These are phyloP conservation scores for Lecanicillium sp. DNA, from an alignment of 2,329 filamentous ascomycete genomes.

Conservation along the genomic window DNA sequence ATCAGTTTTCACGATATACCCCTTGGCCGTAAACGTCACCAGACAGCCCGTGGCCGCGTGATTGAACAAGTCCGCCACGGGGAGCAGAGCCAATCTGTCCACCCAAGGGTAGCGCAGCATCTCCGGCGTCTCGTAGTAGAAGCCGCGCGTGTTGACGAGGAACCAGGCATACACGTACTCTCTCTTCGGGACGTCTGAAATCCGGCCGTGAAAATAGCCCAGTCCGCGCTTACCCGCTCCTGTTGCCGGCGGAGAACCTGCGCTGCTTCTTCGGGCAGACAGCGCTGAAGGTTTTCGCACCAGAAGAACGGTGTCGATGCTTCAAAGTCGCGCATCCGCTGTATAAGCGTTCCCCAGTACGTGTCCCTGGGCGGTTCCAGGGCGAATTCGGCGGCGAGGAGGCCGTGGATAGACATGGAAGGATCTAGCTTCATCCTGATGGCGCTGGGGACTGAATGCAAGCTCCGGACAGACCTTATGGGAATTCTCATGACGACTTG, in stretches of 20 bases:
- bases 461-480: conserved; percentile 53
- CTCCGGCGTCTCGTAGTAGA: conserved; percentile 38
- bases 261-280: conserved; percentile 36
- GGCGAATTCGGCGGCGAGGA: conserved; percentile 62
- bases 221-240: conserved; percentile 32
- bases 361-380: conserved; percentile 12
- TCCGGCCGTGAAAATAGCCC: conserved; percentile 23
- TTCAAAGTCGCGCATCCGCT: conserved; percentile 3
- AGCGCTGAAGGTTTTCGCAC: conserved; percentile 33
- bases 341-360: conserved; percentile 5
- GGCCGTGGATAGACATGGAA: conserved; percentile 58
- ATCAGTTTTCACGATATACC: conserved; percentile 48
- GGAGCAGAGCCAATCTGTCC: conserved; percentile 57
- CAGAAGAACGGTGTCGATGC: conserved; percentile 33
- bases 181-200: conserved; percentile 21
- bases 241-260: conserved; percentile 46
- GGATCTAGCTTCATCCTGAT: conserved; percentile 46
- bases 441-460: conserved; percentile 47
- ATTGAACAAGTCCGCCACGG: conserved; percentile 62
- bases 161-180: conserved; percentile 42
- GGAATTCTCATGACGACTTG: conserved; percentile 61
- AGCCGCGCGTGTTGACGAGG: conserved; percentile 48
- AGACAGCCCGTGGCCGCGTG: conserved; percentile 41
- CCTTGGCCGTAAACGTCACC: conserved; percentile 39
- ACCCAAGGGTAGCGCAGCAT: conserved; percentile 29